Evolutionary conservation across 768 basidiomycete species (phyloP), one percentile per base, ranked within the genome.

Genomic region (Boletus reticuloceps): DNA sequence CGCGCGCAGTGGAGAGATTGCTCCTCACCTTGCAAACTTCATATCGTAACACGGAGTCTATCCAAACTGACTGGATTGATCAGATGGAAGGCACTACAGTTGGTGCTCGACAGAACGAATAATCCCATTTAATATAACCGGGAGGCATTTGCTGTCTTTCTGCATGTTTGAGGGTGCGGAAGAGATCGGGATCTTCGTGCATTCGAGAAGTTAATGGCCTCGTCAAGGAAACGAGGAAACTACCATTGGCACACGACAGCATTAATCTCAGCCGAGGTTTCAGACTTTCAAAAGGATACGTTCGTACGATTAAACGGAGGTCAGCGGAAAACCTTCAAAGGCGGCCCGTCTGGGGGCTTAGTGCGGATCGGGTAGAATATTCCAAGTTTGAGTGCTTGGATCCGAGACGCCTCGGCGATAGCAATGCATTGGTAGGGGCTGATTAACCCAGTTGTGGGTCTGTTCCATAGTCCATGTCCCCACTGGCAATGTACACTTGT

Each of bases 21-120:
- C 10, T 16, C 64, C 77, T 60, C 51, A 84, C 84, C 75, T 74
- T 61, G 80, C 76, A 74, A 85, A 86, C 64, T 82, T 84, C 84
- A 86, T 86, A 51, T 29, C 52, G 45, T 39, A 7, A 10, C n/a
- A 29, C 7, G 34, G 14, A 40, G 20, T 50, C 36, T 36, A 41
- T 38, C 34, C 43, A 41, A 17, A 40, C 12, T 36, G 10, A 32
- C 14, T 22, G 39, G 11, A 44, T 25, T 5, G 2, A 25, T 25
- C 6, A 31, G 19, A 31, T 14, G 20, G 31, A 42, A 27, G 20
- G 34, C 31, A 7, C 13, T 14, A 13, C 5, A 27, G 38, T 22
- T 37, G 19, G 25, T 38, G 8, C 29, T 38, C 3, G 14, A 42
- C 12, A 22, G 40, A 37, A 7, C 25, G 12, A 27, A 42, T 4